phyloP scores from a whole-genome alignment of 495 filamentous ascomycete genomes.

The Apodospora peruviana region DNA sequence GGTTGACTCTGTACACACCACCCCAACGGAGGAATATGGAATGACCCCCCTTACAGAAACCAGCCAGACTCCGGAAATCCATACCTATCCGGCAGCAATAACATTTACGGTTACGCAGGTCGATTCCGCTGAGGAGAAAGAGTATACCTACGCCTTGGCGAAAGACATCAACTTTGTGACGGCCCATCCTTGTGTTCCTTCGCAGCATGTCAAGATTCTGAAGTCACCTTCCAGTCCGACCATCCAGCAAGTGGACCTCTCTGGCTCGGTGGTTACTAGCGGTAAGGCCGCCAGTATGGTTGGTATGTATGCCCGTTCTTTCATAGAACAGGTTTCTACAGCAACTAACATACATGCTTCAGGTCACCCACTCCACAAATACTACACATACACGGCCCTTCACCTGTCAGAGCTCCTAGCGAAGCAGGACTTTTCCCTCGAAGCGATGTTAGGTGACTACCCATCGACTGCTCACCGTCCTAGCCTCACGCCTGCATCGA shows the following conservation, averaged over 20 bases:
- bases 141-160: slow-evolving; percentile 43
- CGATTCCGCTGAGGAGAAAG: slow-evolving; percentile 28
- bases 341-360: slow-evolving; percentile 5
- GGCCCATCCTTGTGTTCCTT: slow-evolving; percentile 57
- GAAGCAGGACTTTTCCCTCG: slow-evolving; percentile 32
- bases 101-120: slow-evolving; percentile 44
- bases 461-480: slow-evolving; percentile 23
- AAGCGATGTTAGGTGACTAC: slow-evolving; percentile 34
- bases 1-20: slow-evolving; percentile 28
- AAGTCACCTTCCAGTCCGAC: slow-evolving; percentile 45
- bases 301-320: slow-evolving; percentile 20
- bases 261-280: slow-evolving; percentile 30
- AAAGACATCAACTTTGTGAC: slow-evolving; percentile 64
- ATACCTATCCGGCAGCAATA: slow-evolving; percentile 45
- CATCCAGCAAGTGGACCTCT: slow-evolving; percentile 45
- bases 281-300: slow-evolving; percentile 36
- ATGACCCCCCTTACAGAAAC: slow-evolving; percentile 25
- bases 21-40: slow-evolving; percentile 28
- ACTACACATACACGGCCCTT: slow-evolving; percentile 52
- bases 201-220: slow-evolving; percentile 43
- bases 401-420: slow-evolving; percentile 47
- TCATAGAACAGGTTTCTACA: slow-evolving; percentile 8
- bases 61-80: slow-evolving; percentile 32
- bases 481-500: slow-evolving; percentile 18
- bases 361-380: slow-evolving; percentile 63